These are phyloP conservation scores for Agaricus subrufescens DNA, from an alignment of 768 basidiomycete genomes.

Conservation along the genomic window DNA sequence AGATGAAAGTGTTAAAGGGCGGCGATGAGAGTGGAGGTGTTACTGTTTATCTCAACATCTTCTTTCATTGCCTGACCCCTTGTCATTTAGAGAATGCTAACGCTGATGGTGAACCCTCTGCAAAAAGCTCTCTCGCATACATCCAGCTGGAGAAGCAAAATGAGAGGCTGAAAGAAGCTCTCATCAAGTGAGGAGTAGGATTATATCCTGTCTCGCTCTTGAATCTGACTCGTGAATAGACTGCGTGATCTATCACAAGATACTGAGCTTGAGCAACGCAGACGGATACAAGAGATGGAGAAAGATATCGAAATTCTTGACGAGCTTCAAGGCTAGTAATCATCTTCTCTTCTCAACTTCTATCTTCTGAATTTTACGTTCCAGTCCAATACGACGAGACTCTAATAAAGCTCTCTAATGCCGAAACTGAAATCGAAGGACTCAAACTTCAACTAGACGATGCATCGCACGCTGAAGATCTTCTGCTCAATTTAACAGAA, in stretches of 20 bases:
- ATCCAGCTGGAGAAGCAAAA: slow-evolving; percentile 96
- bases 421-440: slow-evolving; percentile 89
- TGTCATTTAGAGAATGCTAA: neutral
- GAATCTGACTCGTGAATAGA: slow-evolving; percentile 30
- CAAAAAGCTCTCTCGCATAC: slow-evolving; percentile 60
- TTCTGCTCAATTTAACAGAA: slow-evolving; percentile 93
- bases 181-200: slow-evolving; percentile 56
- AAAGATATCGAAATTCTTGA: slow-evolving; percentile 77
- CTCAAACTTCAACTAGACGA: slow-evolving; percentile 94
- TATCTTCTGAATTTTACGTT: slow-evolving; percentile 8
- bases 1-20: slow-evolving; percentile 67
- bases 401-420: slow-evolving; percentile 77
- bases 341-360: slow-evolving; percentile 10
- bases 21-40: slow-evolving; percentile 23
- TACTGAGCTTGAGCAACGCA: slow-evolving; percentile 78
- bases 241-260: slow-evolving; percentile 87
- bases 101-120: slow-evolving; percentile 25
- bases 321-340: slow-evolving; percentile 64
- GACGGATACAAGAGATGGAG: slow-evolving; percentile 83
- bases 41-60: neutral
- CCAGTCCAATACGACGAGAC: slow-evolving; percentile 77
- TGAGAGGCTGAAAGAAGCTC: slow-evolving; percentile 89
- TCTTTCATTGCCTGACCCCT: neutral
- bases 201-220: neutral
- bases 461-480: slow-evolving; percentile 91